phyloP scores from a whole-genome alignment of 1,139 yeast genomes.

The Hyphopichia fennica region DNA sequence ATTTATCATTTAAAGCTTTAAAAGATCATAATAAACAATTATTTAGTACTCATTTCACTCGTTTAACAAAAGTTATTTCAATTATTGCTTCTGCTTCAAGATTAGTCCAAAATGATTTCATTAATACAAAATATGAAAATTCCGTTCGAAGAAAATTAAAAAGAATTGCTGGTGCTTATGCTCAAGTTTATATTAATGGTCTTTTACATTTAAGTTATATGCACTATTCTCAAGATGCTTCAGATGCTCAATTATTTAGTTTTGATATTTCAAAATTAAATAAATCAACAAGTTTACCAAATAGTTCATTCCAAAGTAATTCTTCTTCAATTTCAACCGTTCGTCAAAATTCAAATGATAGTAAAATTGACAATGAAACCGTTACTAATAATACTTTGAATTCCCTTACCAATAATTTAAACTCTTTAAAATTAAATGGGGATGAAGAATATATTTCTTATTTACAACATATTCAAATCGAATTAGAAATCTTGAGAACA shows the following conservation, averaged over 20 bases:
- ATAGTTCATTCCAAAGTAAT: conserved; percentile 15
- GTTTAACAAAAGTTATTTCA: conserved; percentile 48
- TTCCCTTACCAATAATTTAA: conserved; percentile 1
- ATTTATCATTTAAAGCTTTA: conserved; percentile 48
- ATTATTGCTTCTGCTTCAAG: conserved; percentile 52
- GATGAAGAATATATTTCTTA: conserved; percentile 20
- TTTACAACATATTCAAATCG: conserved; percentile 37
- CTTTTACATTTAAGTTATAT: conserved; percentile 49
- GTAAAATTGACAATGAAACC: conserved; percentile 3
- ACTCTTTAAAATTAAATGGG: conserved; percentile 4
- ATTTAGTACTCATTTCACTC: conserved; percentile 53
- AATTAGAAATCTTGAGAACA: conserved; percentile 31
- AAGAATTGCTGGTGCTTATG: conserved; percentile 51
- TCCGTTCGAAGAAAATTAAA: conserved; percentile 49
- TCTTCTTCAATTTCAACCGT: conserved; percentile 27
- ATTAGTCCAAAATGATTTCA: conserved; percentile 51
- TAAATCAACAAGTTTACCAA: conserved; percentile 23
- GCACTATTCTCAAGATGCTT: conserved; percentile 26
- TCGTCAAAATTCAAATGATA: conserved; percentile 17
- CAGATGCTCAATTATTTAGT: conserved; percentile 32
- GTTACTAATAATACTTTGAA: not conserved
- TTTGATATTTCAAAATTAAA: conserved; percentile 33
- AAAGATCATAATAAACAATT: conserved; percentile 48
- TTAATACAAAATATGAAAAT: conserved; percentile 42
- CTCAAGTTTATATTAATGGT: conserved; percentile 63